Evolutionary conservation across 202 grass and related monocot species (phyloP), one percentile per base, ranked within the genome.

Genomic region (Dendrocalamus latiflorus): DNA sequence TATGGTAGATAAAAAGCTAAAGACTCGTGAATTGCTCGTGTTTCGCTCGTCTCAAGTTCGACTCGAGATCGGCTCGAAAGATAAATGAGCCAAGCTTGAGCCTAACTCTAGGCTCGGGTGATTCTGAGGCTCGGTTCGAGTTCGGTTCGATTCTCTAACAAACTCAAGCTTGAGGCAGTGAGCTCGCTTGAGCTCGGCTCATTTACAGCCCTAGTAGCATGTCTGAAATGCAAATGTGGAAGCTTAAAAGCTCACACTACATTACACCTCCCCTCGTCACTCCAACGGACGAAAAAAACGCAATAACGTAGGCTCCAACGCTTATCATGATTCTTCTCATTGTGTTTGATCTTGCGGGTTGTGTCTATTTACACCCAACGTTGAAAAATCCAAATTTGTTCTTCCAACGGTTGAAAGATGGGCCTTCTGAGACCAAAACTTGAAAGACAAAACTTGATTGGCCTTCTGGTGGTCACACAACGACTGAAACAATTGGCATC

Each of bases 141-240:
- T n/a, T n/a, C n/a, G n/a, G n/a, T n/a, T n/a, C n/a, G n/a, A n/a
- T n/a, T n/a, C n/a, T n/a, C n/a, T n/a, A n/a, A n/a, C n/a, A n/a
- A n/a, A n/a, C n/a, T n/a, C n/a, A n/a, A n/a, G n/a, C n/a, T n/a
- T n/a, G n/a, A n/a, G n/a, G n/a, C n/a, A n/a, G n/a, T n/a, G n/a
- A n/a, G n/a, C n/a, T n/a, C n/a, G n/a, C n/a, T n/a, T n/a, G n/a
- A n/a, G n/a, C n/a, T n/a, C n/a, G n/a, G n/a, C n/a, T n/a, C n/a
- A n/a, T n/a, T n/a, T n/a, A n/a, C n/a, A n/a, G n/a, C n/a, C n/a
- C 47, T 47, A 36, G 24, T 37, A 9, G 21, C 45, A 49, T 72
- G 79, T 20, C 25, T 47, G 56, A 20, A 77, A 45, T 64, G 77
- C 77, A 67, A 81, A 75, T 39, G 50, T 54, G 56, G 68, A 72